These are phyloP conservation scores for Chondrostereum purpureum DNA, from an alignment of 1,284 basidiomycete species.

Conservation along the genomic window DNA sequence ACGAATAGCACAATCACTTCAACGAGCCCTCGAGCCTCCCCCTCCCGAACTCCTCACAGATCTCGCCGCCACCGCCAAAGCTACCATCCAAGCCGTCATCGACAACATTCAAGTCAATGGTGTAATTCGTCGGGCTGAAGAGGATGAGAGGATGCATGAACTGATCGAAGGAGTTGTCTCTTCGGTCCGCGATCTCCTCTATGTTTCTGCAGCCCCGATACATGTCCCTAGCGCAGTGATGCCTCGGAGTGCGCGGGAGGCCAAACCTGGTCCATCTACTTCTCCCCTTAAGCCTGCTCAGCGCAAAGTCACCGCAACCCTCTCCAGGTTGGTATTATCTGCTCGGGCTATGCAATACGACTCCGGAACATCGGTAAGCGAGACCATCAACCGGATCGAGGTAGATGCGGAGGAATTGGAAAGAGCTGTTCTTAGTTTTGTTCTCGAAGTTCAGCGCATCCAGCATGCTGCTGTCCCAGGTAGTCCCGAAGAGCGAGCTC, in stretches of 20 bases:
- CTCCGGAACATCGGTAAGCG: slow-evolving; percentile 50
- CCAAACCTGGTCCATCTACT: slow-evolving; percentile 37
- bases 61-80: slow-evolving; percentile 49
- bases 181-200: slow-evolving; percentile 68
- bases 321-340: slow-evolving; percentile 71
- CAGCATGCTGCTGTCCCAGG: slow-evolving; percentile 35
- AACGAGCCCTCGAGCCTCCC: slow-evolving; percentile 52
- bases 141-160: slow-evolving; percentile 52
- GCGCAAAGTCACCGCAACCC: slow-evolving; percentile 70
- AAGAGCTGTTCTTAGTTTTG: slow-evolving; percentile 65
- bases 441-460: slow-evolving; percentile 60
- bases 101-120: slow-evolving; percentile 47
- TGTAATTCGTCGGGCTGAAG: slow-evolving; percentile 40
- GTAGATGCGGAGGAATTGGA: slow-evolving; percentile 75
- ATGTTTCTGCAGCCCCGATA: slow-evolving; percentile 57
- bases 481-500: slow-evolving; percentile 21
- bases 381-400: slow-evolving; percentile 68
- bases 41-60: slow-evolving; percentile 53
- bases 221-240: slow-evolving; percentile 56
- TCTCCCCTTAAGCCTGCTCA: slow-evolving; percentile 67
- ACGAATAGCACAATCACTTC: slow-evolving; percentile 57
- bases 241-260: slow-evolving; percentile 41
- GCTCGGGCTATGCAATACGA: slow-evolving; percentile 75
- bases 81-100: slow-evolving; percentile 59
- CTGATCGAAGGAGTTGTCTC: slow-evolving; percentile 62